Base-by-base conservation (phyloP, 2,329 filamentous ascomycete genomes). In the Dactylellina haptotyla region DNA sequence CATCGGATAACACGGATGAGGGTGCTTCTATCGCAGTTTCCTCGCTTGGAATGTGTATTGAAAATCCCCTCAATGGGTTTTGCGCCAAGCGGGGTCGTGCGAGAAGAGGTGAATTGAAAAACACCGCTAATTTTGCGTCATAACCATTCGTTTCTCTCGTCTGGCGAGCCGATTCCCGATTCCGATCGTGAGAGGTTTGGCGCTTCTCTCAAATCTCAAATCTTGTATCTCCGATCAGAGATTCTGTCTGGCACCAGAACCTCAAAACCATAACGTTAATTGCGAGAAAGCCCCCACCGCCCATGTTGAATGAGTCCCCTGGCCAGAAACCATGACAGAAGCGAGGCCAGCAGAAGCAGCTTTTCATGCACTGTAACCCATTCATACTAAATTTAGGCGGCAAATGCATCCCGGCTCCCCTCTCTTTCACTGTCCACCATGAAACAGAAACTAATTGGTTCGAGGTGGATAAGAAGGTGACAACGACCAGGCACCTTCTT, bases 311-410 rank as follows among this genome's bases (percentile, higher is more conserved):
- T 63, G 34, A 14, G 32, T 14, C 20, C 5, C 37, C 41, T 34
- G 14, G 1, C 25, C n/a, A n/a, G n/a, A n/a, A n/a, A n/a, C n/a
- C n/a, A n/a, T n/a, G n/a, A n/a, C n/a, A n/a, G n/a, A n/a, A n/a
- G n/a, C n/a, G n/a, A n/a, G n/a, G n/a, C n/a, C n/a, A n/a, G n/a
- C n/a, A n/a, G n/a, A n/a, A n/a, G n/a, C n/a, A n/a, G n/a, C n/a
- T 25, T 25, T 48, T 32, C 43, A 61, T 69, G 56, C 64, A 61
- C 56, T 69, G 64, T 48, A 62, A 61, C 56, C 46, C 16, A 53
- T 46, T 39, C 64, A 43, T 50, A 28, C 66, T 71, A 71, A 71
- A 43, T 63, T 64, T 71, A 71, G 66, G 66, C 58, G 58, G 58
- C 58, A 64, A 51, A 56, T 32, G 25, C 48, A 39, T 32, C 56